Percentiles rank a stretch among this genome's conserved stretches.
Evolutionary conservation across 1,284 basidiomycete species (phyloP).

Genomic region (Malassezia sp.): DNA sequence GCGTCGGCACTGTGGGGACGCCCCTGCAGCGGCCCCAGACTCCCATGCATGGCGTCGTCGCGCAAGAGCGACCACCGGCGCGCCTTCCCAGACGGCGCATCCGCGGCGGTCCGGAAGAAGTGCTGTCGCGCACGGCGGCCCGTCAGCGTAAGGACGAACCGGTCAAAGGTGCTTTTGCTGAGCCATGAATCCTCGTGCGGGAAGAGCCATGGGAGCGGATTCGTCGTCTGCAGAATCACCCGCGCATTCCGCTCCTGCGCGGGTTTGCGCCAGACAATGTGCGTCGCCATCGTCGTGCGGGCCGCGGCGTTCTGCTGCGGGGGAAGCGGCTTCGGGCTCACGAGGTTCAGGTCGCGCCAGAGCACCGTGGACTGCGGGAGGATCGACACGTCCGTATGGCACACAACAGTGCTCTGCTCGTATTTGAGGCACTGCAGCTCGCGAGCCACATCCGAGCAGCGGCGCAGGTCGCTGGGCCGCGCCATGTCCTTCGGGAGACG

Average conservation of each 20-base stretch:
- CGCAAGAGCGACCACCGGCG: too few species aligned
- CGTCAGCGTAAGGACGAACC: conserved; percentile 23
- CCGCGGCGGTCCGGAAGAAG: conserved; percentile 16
- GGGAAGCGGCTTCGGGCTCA: neutral
- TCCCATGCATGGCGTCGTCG: neutral
- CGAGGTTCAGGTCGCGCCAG: conserved; percentile 13
- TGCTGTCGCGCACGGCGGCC: conserved; percentile 7
- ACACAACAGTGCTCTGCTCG: conserved; percentile 12
- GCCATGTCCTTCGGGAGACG: neutral
- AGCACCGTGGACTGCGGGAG: neutral
- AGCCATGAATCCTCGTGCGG: conserved; percentile 18
- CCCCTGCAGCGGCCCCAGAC: conserved; percentile 9
- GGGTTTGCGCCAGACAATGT: conserved; percentile 16
- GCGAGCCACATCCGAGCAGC: neutral
- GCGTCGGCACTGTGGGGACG: too few species aligned
- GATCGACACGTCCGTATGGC: conserved; percentile 7
- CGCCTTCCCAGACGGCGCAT: neutral
- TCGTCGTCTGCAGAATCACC: conserved; percentile 37
- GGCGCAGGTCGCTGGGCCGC: too few species aligned
- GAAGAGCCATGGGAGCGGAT: conserved; percentile 20
- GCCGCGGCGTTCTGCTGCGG: neutral
- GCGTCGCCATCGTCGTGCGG: conserved; percentile 34
- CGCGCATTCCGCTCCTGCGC: neutral
- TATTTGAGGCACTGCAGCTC: neutral
- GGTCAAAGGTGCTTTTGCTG: conserved; percentile 23